A percentile compares a stretch with the other conserved stretches of the same genome.
Conservation (phyloP, 176 grass and related monocot genomes). For the Rhynchospora tenuis region DNA sequence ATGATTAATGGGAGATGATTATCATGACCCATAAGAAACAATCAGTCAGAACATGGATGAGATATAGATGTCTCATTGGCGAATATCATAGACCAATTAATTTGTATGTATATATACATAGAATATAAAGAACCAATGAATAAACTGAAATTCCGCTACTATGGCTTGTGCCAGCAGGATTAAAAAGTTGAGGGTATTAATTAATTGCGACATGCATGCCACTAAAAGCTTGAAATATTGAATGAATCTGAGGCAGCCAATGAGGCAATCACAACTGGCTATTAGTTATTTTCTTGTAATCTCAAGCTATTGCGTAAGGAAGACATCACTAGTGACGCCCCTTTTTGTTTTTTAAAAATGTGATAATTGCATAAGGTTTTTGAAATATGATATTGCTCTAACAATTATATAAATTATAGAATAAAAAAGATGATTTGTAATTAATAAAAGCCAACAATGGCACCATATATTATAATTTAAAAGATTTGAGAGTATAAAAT, state of each 20-base stretch:
- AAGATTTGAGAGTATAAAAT: no score
- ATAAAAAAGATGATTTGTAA: no score
- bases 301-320: not conserved
- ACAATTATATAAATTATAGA: no score
- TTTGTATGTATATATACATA: conserved; percentile 1
- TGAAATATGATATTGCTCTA: no score
- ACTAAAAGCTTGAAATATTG: not conserved
- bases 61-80: not conserved
- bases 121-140: not conserved
- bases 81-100: not conserved
- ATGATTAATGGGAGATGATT: not conserved
- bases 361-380: no score
- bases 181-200: not conserved
- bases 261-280: not conserved
- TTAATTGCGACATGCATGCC: not conserved
- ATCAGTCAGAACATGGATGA: not conserved
- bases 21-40: not conserved
- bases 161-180: not conserved
- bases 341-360: not conserved
- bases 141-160: not conserved
- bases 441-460: no score
- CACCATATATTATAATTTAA: no score
- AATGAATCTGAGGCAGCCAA: not conserved
- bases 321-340: not conserved
- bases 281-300: not conserved